Conservation (phyloP, 345 rosid species). For the Eutrema heterophyllum region DNA sequence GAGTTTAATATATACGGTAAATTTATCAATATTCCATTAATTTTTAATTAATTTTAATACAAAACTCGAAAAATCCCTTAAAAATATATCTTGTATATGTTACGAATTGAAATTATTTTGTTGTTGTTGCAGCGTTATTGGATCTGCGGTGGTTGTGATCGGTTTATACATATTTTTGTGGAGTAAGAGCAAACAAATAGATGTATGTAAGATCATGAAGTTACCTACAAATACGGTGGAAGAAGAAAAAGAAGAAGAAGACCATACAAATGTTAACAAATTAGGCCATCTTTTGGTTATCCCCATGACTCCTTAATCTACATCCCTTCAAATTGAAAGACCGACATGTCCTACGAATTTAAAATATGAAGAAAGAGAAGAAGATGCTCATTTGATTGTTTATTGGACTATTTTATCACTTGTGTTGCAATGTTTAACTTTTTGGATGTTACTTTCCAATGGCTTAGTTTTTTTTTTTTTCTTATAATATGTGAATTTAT, state of each 20-base stretch:
- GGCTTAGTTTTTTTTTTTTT: background rate
- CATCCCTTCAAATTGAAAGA: background rate
- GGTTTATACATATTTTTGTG: constrained; percentile 33
- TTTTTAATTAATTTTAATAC: background rate
- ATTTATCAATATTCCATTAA: background rate
- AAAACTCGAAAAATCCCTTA: background rate
- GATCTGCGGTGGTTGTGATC: constrained; percentile 26
- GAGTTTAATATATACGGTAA: background rate
- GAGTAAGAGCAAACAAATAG: constrained; percentile 25
- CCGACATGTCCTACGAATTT: background rate
- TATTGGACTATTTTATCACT: background rate
- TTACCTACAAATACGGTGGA: constrained; percentile 19
- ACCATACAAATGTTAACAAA: background rate
- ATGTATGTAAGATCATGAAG: background rate
- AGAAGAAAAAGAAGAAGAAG: constrained; percentile 25
- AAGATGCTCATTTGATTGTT: background rate
- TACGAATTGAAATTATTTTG: background rate
- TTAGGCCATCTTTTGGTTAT: constrained; percentile 18
- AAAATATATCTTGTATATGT: background rate
- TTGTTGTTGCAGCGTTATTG: constrained; percentile 19
- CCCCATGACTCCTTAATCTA: constrained; percentile 35
- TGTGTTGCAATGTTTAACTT: background rate
- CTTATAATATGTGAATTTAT: no score
- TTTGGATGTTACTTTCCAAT: background rate
- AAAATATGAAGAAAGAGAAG: background rate